A percentile compares a stretch with the other conserved stretches of the same genome.
Evolutionary conservation across 1,284 basidiomycete genomes (phyloP).

Genomic region (Mycosarcoma maydis): DNA sequence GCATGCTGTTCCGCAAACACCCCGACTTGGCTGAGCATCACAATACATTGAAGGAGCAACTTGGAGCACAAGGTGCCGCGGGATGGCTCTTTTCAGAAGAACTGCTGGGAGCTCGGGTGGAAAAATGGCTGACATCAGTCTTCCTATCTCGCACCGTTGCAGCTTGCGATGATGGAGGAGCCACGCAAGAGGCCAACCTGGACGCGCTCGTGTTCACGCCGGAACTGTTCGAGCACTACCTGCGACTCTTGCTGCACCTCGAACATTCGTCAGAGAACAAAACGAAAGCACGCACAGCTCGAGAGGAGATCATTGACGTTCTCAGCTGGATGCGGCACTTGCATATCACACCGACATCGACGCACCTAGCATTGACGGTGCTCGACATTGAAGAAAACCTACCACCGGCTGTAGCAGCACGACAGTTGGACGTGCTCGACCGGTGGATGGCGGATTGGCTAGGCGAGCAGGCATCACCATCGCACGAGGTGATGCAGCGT

Average conservation of each 20-base stretch:
- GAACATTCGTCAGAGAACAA: constrained; percentile 22
- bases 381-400: constrained; percentile 39
- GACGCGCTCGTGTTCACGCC: constrained; percentile 20
- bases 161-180: neutral
- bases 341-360: constrained; percentile 12
- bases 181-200: neutral
- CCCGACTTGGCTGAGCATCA: constrained; percentile 17
- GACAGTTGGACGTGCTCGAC: constrained; percentile 33
- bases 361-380: constrained; percentile 29
- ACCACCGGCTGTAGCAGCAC: constrained; percentile 21
- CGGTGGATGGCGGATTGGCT: constrained; percentile 28
- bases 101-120: constrained; percentile 20
- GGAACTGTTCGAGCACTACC: constrained; percentile 37
- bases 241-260: constrained; percentile 23
- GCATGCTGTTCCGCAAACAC: constrained; percentile 32
- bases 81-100: constrained; percentile 36
- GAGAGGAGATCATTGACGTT: constrained; percentile 24
- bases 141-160: constrained; percentile 2
- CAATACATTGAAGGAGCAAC: constrained; percentile 14
- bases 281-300: neutral
- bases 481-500: constrained; percentile 17
- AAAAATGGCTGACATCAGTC: constrained; percentile 31
- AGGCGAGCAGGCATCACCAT: constrained; percentile 13
- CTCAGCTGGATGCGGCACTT: constrained; percentile 41
- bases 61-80: constrained; percentile 10